Evolutionary conservation across 2,329 filamentous ascomycete species (phyloP).

Genomic region (Fusarium poae): DNA sequence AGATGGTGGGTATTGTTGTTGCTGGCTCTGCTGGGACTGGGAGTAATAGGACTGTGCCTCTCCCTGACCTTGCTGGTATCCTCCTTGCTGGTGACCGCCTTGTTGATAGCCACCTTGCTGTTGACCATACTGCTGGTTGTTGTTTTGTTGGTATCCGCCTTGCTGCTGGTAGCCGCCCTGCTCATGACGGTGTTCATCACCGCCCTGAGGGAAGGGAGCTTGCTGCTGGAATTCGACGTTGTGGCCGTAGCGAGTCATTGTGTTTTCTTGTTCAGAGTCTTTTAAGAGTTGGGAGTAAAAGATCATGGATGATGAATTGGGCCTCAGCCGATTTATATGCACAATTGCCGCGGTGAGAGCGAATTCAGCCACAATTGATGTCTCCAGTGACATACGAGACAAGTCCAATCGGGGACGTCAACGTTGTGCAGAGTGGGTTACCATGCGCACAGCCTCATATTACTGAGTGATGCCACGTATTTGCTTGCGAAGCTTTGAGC

Average conservation of each 20-base stretch:
- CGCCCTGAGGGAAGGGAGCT: constrained; percentile 12
- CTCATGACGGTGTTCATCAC: constrained; percentile 14
- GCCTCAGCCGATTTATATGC: constrained; percentile 16
- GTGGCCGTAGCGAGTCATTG: constrained; percentile 30
- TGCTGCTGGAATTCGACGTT: constrained; percentile 29
- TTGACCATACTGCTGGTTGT: constrained; percentile 2
- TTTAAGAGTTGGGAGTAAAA: not conserved
- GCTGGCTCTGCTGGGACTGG: constrained; percentile 13
- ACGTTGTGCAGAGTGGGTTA: constrained; percentile 15
- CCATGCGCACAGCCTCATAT: constrained; percentile 25
- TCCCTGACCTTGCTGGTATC: constrained; percentile 26
- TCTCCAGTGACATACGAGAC: constrained; percentile 1
- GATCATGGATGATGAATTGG: not conserved
- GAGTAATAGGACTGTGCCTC: constrained; percentile 26
- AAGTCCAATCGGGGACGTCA: constrained; percentile 16
- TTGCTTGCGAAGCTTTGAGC: constrained; percentile 15
- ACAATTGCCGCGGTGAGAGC: constrained; percentile 7
- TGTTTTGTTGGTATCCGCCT: constrained; percentile 13
- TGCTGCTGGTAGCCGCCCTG: constrained; percentile 26
- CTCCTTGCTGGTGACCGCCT: not conserved
- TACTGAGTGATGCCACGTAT: constrained; percentile 35
- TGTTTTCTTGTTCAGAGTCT: not conserved
- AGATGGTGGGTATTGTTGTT: constrained; percentile 21
- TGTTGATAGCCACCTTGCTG: constrained; percentile 10
- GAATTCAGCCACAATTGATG: constrained; percentile 24